Evolutionary conservation across 768 basidiomycete genomes (phyloP).

Genomic region (Sistotremastrum niveocremeum): DNA sequence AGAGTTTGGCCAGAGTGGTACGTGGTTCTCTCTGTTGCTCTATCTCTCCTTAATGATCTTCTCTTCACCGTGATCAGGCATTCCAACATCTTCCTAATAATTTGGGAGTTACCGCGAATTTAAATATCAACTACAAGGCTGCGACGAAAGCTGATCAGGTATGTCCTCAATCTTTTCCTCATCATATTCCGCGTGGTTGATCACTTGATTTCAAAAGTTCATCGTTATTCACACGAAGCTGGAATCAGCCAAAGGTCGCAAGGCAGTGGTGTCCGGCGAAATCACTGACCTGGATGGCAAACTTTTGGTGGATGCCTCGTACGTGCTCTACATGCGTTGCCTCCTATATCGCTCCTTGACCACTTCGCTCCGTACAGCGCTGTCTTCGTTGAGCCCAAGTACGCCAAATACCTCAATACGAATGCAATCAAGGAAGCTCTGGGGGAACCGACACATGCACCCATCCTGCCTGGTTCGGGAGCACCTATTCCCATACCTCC

Average conservation of each 20-base stretch:
- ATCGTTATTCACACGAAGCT: constrained; percentile 66
- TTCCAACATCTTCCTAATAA: constrained; percentile 74
- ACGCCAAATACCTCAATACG: constrained; percentile 63
- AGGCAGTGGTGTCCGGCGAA: constrained; percentile 51
- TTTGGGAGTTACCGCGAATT: constrained; percentile 84
- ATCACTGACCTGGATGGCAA: constrained; percentile 78
- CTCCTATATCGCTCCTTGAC: not conserved
- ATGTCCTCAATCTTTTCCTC: constrained; percentile 5
- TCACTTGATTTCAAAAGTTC: constrained; percentile 37
- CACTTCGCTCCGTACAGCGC: constrained; percentile 30
- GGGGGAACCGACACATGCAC: constrained; percentile 32
- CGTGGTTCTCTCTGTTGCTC: constrained; percentile 14
- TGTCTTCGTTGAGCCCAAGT: constrained; percentile 80
- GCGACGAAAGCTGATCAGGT: constrained; percentile 87
- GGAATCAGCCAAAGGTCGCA: constrained; percentile 60
- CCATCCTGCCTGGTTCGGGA: too few species aligned
- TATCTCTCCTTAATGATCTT: not conserved
- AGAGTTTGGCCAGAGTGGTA: constrained; percentile 70
- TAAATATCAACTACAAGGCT: constrained; percentile 70
- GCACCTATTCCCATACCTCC: too few species aligned
- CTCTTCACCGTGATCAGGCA: constrained; percentile 35
- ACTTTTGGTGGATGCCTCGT: constrained; percentile 72
- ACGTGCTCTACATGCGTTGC: constrained; percentile 16
- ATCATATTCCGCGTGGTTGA: not conserved
- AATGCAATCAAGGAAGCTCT: constrained; percentile 46